Evolutionary conservation across 345 rosid species (phyloP), one percentile per base, ranked within the genome.

Genomic region (Pseudoturritis turrita): DNA sequence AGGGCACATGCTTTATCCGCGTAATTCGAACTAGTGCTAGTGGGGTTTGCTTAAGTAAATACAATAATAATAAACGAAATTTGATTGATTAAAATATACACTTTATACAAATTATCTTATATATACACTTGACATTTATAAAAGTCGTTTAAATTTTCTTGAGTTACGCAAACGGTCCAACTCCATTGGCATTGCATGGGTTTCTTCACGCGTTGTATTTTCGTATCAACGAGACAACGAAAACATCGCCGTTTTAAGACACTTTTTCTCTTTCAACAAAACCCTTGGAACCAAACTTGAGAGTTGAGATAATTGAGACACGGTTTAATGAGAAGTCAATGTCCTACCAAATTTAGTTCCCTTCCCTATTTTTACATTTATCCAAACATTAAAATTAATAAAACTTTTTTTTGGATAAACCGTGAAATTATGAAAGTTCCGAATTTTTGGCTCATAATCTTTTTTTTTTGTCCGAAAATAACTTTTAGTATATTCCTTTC

Each of bases 171-270:
- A 65, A 73, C 52, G 70, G 60, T 56, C 57, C 66, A 73, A 56
- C 36, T 73, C 65, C 29, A 36, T 56, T 28, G 26, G 52, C 53
- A 44, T 65, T 40, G 43, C 59, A 45, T 65, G 52, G 21, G 3
- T 65, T 73, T 55, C 71, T 73, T 65, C 71, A 73, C 77, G 77
- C 77, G 72, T 47, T 58, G 29, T 70, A 37, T 17, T 23, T 70
- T 56, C 46, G 29, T 25, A 33, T 23, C 12, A 64, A 17, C 7
- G 37, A 1, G 37, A 7, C 37, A 33, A 33, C 37, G 37, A 46
- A 64, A 45, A 55, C 58, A 57, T 8, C 29, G 62, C 31, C 71
- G 26, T 17, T 37, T 15, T 1, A 17, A 9, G n/a, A n/a, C n/a
- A n/a, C n/a, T n/a, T n/a, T n/a, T n/a, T n/a, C n/a, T n/a, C n/a